Evolutionary conservation across 306 rosid species (phyloP).

Genomic region (Cicer bijugum): DNA sequence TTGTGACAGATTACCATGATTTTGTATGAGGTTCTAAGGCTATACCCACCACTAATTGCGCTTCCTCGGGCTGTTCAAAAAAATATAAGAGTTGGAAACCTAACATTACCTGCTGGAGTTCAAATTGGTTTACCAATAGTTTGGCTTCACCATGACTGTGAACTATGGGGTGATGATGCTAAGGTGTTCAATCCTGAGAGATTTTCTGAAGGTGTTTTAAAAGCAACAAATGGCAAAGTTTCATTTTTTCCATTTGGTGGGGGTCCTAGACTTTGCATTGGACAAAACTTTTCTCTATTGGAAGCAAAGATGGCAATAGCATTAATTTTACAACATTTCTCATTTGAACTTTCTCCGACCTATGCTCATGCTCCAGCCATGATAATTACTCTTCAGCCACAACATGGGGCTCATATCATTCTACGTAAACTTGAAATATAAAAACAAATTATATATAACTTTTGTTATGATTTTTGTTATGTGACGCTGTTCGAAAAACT

Average conservation of each 20-base stretch:
- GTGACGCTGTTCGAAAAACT: neutral
- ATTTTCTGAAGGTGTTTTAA: constrained; percentile 56
- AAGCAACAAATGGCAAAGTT: constrained; percentile 54
- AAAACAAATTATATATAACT: neutral
- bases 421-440: constrained; percentile 38
- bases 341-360: constrained; percentile 52
- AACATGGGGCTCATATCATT: constrained; percentile 50
- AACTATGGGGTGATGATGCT: constrained; percentile 67
- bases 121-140: constrained; percentile 38
- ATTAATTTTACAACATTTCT: constrained; percentile 51
- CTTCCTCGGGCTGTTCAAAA: constrained; percentile 8
- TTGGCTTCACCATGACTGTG: constrained; percentile 50
- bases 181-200: constrained; percentile 65
- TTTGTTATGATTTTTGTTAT: no score
- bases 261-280: constrained; percentile 70
- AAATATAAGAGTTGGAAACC: constrained; percentile 49
- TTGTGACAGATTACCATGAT: constrained; percentile 57
- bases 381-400: constrained; percentile 38
- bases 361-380: constrained; percentile 49
- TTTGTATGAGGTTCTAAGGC: constrained; percentile 58
- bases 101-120: constrained; percentile 55
- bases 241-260: constrained; percentile 64
- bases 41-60: constrained; percentile 48
- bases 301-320: constrained; percentile 52
- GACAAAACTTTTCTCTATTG: constrained; percentile 54